Conservation (phyloP, 164 flowering plant species). For the Vitis amurensis region DNA sequence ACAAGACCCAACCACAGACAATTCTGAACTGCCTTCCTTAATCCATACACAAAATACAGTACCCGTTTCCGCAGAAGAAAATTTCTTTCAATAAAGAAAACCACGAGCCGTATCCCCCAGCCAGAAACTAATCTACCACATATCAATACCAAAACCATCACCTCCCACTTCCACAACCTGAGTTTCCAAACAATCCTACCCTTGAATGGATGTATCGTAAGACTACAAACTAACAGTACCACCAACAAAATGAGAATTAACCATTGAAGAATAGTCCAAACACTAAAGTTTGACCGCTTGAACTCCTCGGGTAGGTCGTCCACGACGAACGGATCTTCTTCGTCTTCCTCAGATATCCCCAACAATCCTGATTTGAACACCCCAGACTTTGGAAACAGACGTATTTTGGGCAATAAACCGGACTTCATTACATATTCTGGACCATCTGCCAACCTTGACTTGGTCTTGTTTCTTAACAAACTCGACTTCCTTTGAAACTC, state of each 20-base stretch:
- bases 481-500: conserved; percentile 20
- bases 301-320: conserved; percentile 53
- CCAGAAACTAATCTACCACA: conserved; percentile 51
- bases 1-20: conserved; percentile 32
- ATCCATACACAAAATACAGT: conserved; percentile 45
- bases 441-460: conserved; percentile 41
- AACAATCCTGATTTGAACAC: neutral
- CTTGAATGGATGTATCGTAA: conserved; percentile 22
- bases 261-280: conserved; percentile 30
- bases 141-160: conserved; percentile 36
- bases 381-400: conserved; percentile 16
- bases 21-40: conserved; percentile 39
- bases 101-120: conserved; percentile 35
- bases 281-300: conserved; percentile 19
- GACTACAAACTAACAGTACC: conserved; percentile 25
- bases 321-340: conserved; percentile 45
- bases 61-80: conserved; percentile 41
- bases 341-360: conserved; percentile 26
- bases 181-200: conserved; percentile 14
- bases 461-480: conserved; percentile 22
- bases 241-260: conserved; percentile 29
- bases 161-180: conserved; percentile 44
- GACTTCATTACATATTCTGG: too few species aligned
- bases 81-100: conserved; percentile 41
- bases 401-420: neutral